These are phyloP conservation scores for Rasamsonia emersonii DNA, from an alignment of 2,329 filamentous ascomycete species.

Conservation along the genomic window DNA sequence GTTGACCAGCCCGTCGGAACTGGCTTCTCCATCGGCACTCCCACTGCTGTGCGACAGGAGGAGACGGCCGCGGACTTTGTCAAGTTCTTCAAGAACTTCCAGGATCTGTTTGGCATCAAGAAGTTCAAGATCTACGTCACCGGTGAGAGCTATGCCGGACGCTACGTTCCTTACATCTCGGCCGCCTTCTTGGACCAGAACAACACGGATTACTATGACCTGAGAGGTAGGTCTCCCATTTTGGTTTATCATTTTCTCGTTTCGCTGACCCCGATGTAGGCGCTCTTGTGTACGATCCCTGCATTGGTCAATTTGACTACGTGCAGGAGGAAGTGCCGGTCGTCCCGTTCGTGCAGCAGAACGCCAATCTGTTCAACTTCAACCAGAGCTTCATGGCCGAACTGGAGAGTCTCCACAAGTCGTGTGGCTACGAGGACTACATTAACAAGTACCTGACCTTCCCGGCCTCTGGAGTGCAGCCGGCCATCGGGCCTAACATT, in stretches of 20 bases:
- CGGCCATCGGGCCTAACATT: conserved; percentile 45
- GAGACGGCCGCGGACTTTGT: conserved; percentile 64
- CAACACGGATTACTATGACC: conserved; percentile 59
- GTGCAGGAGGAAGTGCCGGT: conserved; percentile 26
- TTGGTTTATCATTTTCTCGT: neutral
- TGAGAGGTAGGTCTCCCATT: conserved; percentile 41
- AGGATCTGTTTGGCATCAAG: conserved; percentile 59
- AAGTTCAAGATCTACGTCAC: conserved; percentile 65
- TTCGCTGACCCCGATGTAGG: conserved; percentile 11
- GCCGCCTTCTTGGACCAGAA: conserved; percentile 64
- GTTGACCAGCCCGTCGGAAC: conserved; percentile 44
- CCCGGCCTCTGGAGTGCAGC: conserved; percentile 36
- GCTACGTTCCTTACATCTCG: conserved; percentile 64
- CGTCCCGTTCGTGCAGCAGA: conserved; percentile 35
- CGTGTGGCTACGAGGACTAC: conserved; percentile 40
- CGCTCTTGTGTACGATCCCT: conserved; percentile 65
- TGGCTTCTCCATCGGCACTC: conserved; percentile 59
- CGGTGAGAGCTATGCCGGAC: conserved; percentile 65
- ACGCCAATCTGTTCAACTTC: conserved; percentile 37
- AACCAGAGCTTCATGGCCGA: conserved; percentile 35
- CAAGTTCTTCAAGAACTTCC: conserved; percentile 72
- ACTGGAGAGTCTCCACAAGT: conserved; percentile 32
- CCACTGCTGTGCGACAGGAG: conserved; percentile 57
- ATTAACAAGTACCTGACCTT: conserved; percentile 49
- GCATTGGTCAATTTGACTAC: conserved; percentile 36